Percentiles rank a stretch among this genome's conserved stretches.
Conservation (phyloP, 2,329 filamentous ascomycete genomes). For the Verticillium tricorpus region DNA sequence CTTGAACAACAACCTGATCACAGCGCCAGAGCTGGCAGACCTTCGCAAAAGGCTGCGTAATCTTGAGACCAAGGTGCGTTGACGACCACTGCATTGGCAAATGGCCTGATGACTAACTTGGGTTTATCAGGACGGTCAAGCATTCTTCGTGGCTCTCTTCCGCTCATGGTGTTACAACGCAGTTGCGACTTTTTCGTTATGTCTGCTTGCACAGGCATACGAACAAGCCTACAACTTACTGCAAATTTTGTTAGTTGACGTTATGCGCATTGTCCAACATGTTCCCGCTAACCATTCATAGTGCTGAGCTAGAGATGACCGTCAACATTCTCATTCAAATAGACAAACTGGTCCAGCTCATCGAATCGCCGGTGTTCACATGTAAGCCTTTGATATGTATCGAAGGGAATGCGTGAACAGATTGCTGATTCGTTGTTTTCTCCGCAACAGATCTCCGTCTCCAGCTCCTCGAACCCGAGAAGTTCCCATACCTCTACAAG, state of each 20-base stretch:
- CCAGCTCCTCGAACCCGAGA: conserved; percentile 91
- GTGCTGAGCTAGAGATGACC: conserved; percentile 96
- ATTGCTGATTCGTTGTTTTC: neutral
- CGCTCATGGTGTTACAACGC: conserved; percentile 98
- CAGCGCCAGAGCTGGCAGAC: conserved; percentile 88
- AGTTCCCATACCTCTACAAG: conserved; percentile 92
- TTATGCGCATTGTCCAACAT: conserved; percentile 15
- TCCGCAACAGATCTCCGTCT: conserved; percentile 73
- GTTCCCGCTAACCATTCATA: conserved; percentile 28
- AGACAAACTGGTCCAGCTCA: conserved; percentile 92
- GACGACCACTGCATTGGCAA: too few relatives aligned
- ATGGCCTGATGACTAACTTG: conserved; percentile 1
- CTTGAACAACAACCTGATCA: conserved; percentile 97
- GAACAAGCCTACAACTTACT: conserved; percentile 96
- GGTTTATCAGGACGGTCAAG: conserved; percentile 73
- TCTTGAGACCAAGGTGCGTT: conserved; percentile 72
- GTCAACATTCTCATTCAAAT: conserved; percentile 99
- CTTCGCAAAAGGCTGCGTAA: conserved; percentile 86
- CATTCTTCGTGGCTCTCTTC: conserved; percentile 91
- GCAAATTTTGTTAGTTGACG: conserved; percentile 74
- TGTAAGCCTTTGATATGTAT: conserved; percentile 50
- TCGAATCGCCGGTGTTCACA: conserved; percentile 96
- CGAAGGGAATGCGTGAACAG: neutral
- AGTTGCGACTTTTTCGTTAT: conserved; percentile 94
- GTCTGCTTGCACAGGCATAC: conserved; percentile 91